These are phyloP conservation scores for Kokia cookei DNA, from an alignment of 441 rosid genomes.

Conservation along the genomic window DNA sequence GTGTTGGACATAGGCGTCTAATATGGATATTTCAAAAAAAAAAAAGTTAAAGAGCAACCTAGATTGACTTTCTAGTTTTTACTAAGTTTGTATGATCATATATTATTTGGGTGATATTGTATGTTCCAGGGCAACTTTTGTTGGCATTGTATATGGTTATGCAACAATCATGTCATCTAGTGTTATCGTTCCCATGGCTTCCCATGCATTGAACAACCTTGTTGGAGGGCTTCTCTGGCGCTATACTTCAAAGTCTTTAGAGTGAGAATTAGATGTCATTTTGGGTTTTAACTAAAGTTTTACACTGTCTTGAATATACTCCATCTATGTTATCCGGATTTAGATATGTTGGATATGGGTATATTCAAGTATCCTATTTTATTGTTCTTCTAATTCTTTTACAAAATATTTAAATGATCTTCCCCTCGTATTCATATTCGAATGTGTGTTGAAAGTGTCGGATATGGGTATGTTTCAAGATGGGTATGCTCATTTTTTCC, in stretches of 20 bases:
- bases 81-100: not conserved
- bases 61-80: not conserved
- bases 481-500: not conserved
- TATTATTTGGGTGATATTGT: not conserved
- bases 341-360: not conserved
- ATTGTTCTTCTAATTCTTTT: too few species aligned
- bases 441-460: not conserved
- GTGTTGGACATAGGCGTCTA: not conserved
- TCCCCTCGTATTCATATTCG: not conserved
- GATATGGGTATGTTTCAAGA: not conserved
- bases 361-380: too few species aligned
- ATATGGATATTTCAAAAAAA: not conserved
- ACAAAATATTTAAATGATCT: too few species aligned
- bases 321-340: not conserved
- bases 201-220: constrained; percentile 81
- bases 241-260: constrained; percentile 33
- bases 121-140: constrained; percentile 75
- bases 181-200: constrained; percentile 64
- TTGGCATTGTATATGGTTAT: constrained; percentile 65
- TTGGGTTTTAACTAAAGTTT: not conserved
- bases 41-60: not conserved
- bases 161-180: constrained; percentile 63
- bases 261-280: constrained; percentile 12
- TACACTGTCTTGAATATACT: not conserved
- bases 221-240: constrained; percentile 75